phyloP scores from a whole-genome alignment of 345 rosid genomes.

The Alliaria petiolata region DNA sequence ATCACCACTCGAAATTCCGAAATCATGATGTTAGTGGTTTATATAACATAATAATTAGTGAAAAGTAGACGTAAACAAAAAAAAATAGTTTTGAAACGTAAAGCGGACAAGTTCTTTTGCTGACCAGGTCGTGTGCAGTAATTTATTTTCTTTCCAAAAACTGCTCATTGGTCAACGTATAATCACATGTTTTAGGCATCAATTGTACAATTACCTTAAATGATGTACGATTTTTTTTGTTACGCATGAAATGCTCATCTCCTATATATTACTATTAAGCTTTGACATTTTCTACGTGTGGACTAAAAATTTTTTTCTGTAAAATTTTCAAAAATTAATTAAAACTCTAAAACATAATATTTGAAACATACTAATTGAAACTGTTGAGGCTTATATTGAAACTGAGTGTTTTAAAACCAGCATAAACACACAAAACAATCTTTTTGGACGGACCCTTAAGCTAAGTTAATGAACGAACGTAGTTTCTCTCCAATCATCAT shows the following conservation, averaged over 20 bases:
- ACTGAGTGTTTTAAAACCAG: background rate
- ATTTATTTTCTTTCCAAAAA: background rate
- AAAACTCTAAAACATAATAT: background rate
- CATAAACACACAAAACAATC: background rate
- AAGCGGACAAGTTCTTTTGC: background rate
- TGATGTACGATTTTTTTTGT: background rate
- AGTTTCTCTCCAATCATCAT: background rate
- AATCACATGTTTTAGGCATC: background rate
- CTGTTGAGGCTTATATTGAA: background rate
- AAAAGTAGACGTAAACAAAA: background rate
- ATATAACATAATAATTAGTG: background rate
- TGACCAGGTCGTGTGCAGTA: slow-evolving; percentile 3
- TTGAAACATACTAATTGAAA: background rate
- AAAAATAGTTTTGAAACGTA: background rate
- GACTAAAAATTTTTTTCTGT: background rate
- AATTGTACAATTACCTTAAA: background rate
- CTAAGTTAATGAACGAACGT: background rate
- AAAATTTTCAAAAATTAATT: background rate
- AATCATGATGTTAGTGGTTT: background rate
- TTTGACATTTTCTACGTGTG: background rate
- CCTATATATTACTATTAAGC: background rate
- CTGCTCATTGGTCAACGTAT: background rate
- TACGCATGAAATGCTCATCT: background rate
- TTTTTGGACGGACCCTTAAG: background rate
- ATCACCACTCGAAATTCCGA: background rate